phyloP scores from a whole-genome alignment of 2,329 filamentous ascomycete species.

The Colletotrichum filicis region DNA sequence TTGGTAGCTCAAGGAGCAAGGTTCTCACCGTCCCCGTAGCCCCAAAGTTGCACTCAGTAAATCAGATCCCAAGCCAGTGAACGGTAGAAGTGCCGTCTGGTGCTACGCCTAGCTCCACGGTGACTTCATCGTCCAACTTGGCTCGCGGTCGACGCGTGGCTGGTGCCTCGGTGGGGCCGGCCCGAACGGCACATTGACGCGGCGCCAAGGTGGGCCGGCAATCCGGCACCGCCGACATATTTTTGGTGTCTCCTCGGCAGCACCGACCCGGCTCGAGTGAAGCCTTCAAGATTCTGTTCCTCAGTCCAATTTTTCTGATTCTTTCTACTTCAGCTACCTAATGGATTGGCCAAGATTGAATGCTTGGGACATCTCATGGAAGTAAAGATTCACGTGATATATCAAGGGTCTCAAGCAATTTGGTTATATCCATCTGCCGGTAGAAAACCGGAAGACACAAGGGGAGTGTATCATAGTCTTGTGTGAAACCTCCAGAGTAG shows the following conservation, averaged over 20 bases:
- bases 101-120: slow-evolving; percentile 2
- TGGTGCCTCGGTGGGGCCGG: slow-evolving; percentile 2
- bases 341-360: background rate
- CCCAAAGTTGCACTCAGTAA: background rate
- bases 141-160: slow-evolving; percentile 22
- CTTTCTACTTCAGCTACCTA: background rate
- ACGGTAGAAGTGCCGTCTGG: slow-evolving; percentile 3
- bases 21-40: background rate
- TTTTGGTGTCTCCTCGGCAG: background rate
- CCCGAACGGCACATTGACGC: background rate
- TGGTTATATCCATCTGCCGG: too few species aligned
- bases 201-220: slow-evolving; percentile 29
- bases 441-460: too few species aligned
- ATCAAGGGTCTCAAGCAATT: too few species aligned
- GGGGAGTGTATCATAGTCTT: too few species aligned
- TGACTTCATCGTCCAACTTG: slow-evolving; percentile 31
- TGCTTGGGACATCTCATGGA: too few species aligned
- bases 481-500: too few species aligned
- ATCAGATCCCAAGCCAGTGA: background rate
- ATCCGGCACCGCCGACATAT: slow-evolving; percentile 12
- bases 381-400: too few species aligned
- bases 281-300: slow-evolving; percentile 8
- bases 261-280: background rate
- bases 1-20: background rate
- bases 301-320: too few species aligned